Percentiles rank a stretch among this genome's conserved stretches.
phyloP scores from a whole-genome alignment of 768 basidiomycete species.

The Pluteus cervinus region DNA sequence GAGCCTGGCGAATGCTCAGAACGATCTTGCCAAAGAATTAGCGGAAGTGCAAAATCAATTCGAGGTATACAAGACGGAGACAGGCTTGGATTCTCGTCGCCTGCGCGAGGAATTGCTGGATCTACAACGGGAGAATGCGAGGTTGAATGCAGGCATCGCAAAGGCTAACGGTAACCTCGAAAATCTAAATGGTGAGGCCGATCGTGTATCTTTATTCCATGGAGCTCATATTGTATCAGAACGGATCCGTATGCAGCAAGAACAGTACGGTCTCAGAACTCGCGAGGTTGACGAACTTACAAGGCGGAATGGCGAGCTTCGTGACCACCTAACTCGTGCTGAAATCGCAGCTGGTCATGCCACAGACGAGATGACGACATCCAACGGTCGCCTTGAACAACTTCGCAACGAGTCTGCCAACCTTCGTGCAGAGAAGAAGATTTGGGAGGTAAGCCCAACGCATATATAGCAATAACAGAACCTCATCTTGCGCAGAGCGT shows the following conservation, averaged over 20 bases:
- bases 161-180: slow-evolving; percentile 83
- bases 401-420: slow-evolving; percentile 83
- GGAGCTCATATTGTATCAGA: slow-evolving; percentile 31
- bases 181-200: slow-evolving; percentile 59
- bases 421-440: slow-evolving; percentile 87
- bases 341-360: slow-evolving; percentile 73
- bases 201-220: slow-evolving; percentile 3
- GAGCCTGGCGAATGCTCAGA: slow-evolving; percentile 12
- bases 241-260: slow-evolving; percentile 64
- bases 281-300: slow-evolving; percentile 61
- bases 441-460: slow-evolving; percentile 79
- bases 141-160: slow-evolving; percentile 62
- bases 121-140: slow-evolving; percentile 64
- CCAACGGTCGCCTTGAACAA: slow-evolving; percentile 62
- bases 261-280: slow-evolving; percentile 55
- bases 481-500: slow-evolving; percentile 58
- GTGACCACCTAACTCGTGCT: slow-evolving; percentile 65
- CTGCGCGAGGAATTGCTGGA: slow-evolving; percentile 63
- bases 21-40: slow-evolving; percentile 52
- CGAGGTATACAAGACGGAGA: slow-evolving; percentile 74
- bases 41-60: slow-evolving; percentile 74
- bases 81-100: slow-evolving; percentile 67
- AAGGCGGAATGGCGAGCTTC: slow-evolving; percentile 66
- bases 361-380: slow-evolving; percentile 55
- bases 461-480: no score